Percentiles rank a stretch among this genome's conserved stretches.
phyloP scores from a whole-genome alignment of 192 early-diverging fungal species.

The Coemansia sp. region DNA sequence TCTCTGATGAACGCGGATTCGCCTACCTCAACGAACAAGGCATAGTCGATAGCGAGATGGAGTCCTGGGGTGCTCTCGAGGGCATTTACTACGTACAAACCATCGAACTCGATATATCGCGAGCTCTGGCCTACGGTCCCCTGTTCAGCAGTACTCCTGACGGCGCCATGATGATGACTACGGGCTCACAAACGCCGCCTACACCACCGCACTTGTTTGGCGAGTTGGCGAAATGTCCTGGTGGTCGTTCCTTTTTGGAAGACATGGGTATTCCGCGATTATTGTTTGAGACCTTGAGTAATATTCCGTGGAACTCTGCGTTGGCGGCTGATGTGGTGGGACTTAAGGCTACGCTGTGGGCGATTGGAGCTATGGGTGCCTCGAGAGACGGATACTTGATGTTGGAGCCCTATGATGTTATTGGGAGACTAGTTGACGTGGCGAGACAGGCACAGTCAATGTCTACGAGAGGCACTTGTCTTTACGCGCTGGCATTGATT shows the following conservation, averaged over 20 bases:
- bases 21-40: constrained; percentile 39
- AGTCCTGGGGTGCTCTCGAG: constrained; percentile 52
- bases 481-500: constrained; percentile 48
- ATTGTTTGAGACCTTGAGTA: constrained; percentile 53
- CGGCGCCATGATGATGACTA: constrained; percentile 50
- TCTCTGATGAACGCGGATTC: constrained; percentile 44
- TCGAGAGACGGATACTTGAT: constrained; percentile 46
- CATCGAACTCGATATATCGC: constrained; percentile 51
- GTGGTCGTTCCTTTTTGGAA: constrained; percentile 35
- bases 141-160: constrained; percentile 53
- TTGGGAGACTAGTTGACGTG: constrained; percentile 36
- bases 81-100: constrained; percentile 52
- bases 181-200: constrained; percentile 46
- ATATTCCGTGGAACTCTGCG: constrained; percentile 50
- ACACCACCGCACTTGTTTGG: constrained; percentile 56
- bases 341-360: constrained; percentile 58
- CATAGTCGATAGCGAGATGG: constrained; percentile 54
- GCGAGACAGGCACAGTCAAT: constrained; percentile 31
- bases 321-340: constrained; percentile 34
- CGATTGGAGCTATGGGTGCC: constrained; percentile 54
- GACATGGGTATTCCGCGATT: constrained; percentile 38
- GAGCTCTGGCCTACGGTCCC: constrained; percentile 51
- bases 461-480: constrained; percentile 49
- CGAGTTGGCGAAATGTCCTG: constrained; percentile 34
- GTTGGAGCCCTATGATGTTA: constrained; percentile 36